A percentile compares a stretch with the other conserved stretches of the same genome.
Conservation (phyloP, 1,139 yeast genomes). For the Taphrina populina region DNA sequence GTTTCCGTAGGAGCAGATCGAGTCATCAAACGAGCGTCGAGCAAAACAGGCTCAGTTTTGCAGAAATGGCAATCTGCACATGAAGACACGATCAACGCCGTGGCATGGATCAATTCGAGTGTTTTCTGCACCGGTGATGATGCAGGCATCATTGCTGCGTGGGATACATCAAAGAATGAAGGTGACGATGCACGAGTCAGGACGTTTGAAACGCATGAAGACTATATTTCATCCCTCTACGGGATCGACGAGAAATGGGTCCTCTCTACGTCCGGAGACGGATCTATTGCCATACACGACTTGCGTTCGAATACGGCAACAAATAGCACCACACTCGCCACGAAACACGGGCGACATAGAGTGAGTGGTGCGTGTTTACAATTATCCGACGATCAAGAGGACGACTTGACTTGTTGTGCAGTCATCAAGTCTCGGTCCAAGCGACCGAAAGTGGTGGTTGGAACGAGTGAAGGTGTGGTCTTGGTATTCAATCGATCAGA, state of each 20-base stretch:
- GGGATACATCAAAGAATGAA: slow-evolving; percentile 22
- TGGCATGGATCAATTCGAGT: slow-evolving; percentile 11
- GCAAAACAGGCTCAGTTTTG: slow-evolving; percentile 33
- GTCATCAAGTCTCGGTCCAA: slow-evolving; percentile 17
- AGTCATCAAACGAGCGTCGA: slow-evolving; percentile 33
- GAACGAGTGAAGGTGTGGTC: slow-evolving; percentile 33
- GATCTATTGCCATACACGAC: slow-evolving; percentile 33
- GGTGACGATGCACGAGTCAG: slow-evolving; percentile 1
- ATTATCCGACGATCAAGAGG: slow-evolving; percentile 35
- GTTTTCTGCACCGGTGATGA: slow-evolving; percentile 36
- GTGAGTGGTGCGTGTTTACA: background rate
- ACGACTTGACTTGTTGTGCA: slow-evolving; percentile 33
- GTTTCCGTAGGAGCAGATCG: slow-evolving; percentile 36
- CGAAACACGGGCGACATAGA: background rate
- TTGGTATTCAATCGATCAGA: slow-evolving; percentile 31
- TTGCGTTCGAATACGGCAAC: slow-evolving; percentile 16
- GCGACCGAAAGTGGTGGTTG: slow-evolving; percentile 30
- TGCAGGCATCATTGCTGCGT: slow-evolving; percentile 25
- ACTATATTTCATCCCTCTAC: slow-evolving; percentile 34
- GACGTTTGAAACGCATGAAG: slow-evolving; percentile 25
- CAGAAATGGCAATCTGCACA: slow-evolving; percentile 30
- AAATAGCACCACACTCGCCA: background rate
- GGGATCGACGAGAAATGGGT: slow-evolving; percentile 30
- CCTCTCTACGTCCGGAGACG: slow-evolving; percentile 36
- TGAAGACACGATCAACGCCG: slow-evolving; percentile 30